Conservation (phyloP, 257 asterid genomes). For the Leptodermis oblonga region DNA sequence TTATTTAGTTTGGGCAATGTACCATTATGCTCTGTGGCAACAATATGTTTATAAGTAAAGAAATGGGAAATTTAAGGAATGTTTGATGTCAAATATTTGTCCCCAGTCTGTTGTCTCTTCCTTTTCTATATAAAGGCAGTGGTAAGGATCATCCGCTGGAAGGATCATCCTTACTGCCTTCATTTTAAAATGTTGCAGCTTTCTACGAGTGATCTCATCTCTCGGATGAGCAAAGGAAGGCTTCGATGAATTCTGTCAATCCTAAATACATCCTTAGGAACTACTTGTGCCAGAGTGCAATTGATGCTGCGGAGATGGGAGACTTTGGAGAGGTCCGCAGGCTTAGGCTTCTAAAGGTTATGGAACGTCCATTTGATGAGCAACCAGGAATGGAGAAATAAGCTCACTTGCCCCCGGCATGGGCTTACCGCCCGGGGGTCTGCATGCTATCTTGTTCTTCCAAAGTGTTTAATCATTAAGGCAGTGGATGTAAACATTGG, state of each 20-base stretch:
- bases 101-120: neutral
- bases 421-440: constrained; percentile 99
- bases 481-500: constrained; percentile 2
- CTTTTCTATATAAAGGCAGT: neutral
- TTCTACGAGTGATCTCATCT: constrained; percentile 49
- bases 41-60: neutral
- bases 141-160: neutral
- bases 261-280: constrained; percentile 86
- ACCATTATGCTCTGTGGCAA: neutral
- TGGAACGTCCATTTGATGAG: constrained; percentile 75
- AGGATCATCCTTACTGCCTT: neutral
- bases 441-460: constrained; percentile 99
- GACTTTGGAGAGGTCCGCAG: constrained; percentile 78
- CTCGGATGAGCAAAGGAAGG: constrained; percentile 67
- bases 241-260: constrained; percentile 75
- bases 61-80: neutral
- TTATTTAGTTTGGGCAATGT: neutral
- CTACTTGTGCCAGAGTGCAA: constrained; percentile 92
- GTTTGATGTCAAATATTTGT: neutral
- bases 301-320: constrained; percentile 87
- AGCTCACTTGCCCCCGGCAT: constrained; percentile 92
- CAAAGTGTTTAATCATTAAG: constrained; percentile 32
- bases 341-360: constrained; percentile 62
- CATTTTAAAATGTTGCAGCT: constrained; percentile 37
- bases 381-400: constrained; percentile 97